phyloP scores from a whole-genome alignment of 2,329 filamentous ascomycete species.

The Alternaria ethzedia region DNA sequence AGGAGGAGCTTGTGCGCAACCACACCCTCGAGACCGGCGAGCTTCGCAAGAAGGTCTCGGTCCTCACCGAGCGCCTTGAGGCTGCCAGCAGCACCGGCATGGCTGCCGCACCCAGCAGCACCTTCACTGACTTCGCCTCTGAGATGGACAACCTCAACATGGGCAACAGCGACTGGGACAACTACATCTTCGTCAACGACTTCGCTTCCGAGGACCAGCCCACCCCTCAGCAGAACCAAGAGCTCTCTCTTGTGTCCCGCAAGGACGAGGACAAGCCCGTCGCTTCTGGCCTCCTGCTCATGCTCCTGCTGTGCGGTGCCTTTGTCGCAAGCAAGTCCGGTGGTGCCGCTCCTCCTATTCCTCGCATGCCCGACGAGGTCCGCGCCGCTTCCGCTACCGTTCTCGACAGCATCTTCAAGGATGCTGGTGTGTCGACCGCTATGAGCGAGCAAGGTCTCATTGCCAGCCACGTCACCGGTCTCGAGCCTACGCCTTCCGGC shows the following conservation, averaged over 20 bases:
- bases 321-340: slow-evolving; percentile 90
- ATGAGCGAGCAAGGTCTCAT: slow-evolving; percentile 49
- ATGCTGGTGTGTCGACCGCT: slow-evolving; percentile 67
- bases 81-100: slow-evolving; percentile 54
- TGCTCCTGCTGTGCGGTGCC: slow-evolving; percentile 95
- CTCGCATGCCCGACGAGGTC: slow-evolving; percentile 79
- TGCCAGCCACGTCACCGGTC: slow-evolving; percentile 59
- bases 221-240: slow-evolving; percentile 41
- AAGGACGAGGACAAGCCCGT: slow-evolving; percentile 64
- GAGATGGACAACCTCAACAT: slow-evolving; percentile 86
- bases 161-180: slow-evolving; percentile 78
- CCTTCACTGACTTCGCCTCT: slow-evolving; percentile 74
- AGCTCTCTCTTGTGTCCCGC: slow-evolving; percentile 51
- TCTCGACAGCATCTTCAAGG: slow-evolving; percentile 81
- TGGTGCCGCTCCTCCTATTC: slow-evolving; percentile 72
- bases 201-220: slow-evolving; percentile 64
- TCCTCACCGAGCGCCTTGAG: slow-evolving; percentile 78
- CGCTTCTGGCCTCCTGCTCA: slow-evolving; percentile 83
- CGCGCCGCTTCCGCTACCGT: slow-evolving; percentile 78
- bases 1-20: slow-evolving; percentile 85
- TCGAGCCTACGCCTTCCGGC: slow-evolving; percentile 49
- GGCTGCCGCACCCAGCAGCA: slow-evolving; percentile 62
- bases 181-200: slow-evolving; percentile 77
- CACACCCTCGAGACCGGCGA: slow-evolving; percentile 92
- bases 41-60: slow-evolving; percentile 88